These are phyloP conservation scores for Hypsizygus marmoreus DNA, from an alignment of 768 basidiomycete genomes.

Conservation along the genomic window DNA sequence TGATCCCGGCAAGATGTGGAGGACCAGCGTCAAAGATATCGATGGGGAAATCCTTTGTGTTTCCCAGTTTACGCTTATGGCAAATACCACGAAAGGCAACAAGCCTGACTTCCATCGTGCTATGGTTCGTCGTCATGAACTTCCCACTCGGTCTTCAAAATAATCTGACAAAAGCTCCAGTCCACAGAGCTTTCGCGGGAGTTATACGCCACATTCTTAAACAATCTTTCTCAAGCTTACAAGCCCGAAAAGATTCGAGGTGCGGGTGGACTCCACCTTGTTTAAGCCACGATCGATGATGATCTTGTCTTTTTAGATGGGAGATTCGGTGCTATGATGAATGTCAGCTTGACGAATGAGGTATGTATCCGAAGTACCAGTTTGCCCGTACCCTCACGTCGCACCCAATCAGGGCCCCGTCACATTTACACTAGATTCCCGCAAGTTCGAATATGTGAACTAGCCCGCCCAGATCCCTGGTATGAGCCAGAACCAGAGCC, in stretches of 20 bases:
- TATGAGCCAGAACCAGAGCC: conserved; percentile 9
- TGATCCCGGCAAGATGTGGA: conserved; percentile 75
- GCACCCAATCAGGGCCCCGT: conserved; percentile 65
- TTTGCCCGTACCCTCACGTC: conserved; percentile 47
- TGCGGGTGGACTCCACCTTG: conserved; percentile 28
- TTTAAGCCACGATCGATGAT: conserved; percentile 5
- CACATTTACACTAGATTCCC: conserved; percentile 82
- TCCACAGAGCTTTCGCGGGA: conserved; percentile 63
- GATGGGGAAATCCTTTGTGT: conserved; percentile 91
- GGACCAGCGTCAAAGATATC: conserved; percentile 82
- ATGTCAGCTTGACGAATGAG: conserved; percentile 85
- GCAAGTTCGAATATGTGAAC: conserved; percentile 70
- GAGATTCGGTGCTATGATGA: conserved; percentile 97
- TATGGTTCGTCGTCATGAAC: conserved; percentile 75
- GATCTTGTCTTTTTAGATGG: conserved; percentile 58
- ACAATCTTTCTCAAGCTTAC: conserved; percentile 66
- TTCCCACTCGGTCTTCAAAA: neutral
- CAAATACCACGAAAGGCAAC: conserved; percentile 83
- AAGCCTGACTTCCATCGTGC: conserved; percentile 93
- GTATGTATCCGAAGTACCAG: conserved; percentile 39
- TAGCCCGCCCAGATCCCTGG: conserved; percentile 13
- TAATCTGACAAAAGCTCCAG: conserved; percentile 36
- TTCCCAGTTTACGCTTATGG: conserved; percentile 91
- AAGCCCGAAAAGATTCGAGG: conserved; percentile 80
- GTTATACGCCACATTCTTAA: conserved; percentile 74